These are phyloP conservation scores for Heterobasidion parviporum DNA, from an alignment of 1,284 basidiomycete genomes.

Conservation along the genomic window DNA sequence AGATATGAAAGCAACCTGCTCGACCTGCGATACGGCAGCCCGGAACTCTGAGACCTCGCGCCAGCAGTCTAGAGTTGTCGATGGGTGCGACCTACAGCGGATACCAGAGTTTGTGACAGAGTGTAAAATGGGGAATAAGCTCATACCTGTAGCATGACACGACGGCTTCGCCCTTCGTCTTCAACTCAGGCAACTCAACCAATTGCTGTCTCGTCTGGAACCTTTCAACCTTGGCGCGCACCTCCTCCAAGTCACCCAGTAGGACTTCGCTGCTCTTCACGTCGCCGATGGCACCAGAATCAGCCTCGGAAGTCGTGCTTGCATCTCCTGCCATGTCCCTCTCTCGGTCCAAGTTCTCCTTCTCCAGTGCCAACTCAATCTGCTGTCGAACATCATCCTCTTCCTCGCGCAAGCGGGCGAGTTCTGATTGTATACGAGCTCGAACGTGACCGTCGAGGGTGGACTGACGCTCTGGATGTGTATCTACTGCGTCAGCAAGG, in stretches of 20 bases:
- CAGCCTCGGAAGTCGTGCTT: conserved; percentile 16
- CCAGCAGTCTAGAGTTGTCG: conserved; percentile 70
- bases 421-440: conserved; percentile 56
- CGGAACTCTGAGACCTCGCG: conserved; percentile 70
- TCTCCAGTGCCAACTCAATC: conserved; percentile 66
- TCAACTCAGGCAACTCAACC: conserved; percentile 47
- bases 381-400: conserved; percentile 58
- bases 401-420: conserved; percentile 51
- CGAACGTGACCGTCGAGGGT: conserved; percentile 62
- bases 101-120: neutral
- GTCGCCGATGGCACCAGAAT: conserved; percentile 28
- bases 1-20: conserved; percentile 33
- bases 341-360: conserved; percentile 74
- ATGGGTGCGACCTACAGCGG: conserved; percentile 44
- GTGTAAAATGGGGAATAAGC: neutral
- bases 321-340: conserved; percentile 37
- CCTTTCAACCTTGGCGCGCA: conserved; percentile 63
- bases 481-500: conserved; percentile 56
- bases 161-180: conserved; percentile 50
- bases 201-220: conserved; percentile 55
- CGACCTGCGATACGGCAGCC: conserved; percentile 55
- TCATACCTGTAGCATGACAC: conserved; percentile 68
- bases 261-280: conserved; percentile 54
- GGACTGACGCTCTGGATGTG: conserved; percentile 59
- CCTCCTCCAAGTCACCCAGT: conserved; percentile 65